phyloP scores from a whole-genome alignment of 306 rosid species.

The Quercus berberidifolia region DNA sequence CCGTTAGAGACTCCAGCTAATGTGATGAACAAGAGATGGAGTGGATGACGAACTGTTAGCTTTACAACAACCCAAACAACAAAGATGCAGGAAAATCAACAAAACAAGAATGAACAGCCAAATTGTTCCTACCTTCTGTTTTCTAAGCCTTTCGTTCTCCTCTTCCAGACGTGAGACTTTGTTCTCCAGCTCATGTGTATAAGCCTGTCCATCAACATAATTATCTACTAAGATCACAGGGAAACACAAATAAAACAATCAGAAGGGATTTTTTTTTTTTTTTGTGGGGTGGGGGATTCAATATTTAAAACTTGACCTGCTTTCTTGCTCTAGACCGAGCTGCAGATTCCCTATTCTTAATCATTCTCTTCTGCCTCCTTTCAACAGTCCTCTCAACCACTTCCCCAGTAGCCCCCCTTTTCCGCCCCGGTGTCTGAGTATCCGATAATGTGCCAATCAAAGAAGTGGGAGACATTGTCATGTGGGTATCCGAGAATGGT shows the following conservation, averaged over 20 bases:
- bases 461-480: slow-evolving; percentile 52
- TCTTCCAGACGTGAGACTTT: slow-evolving; percentile 83
- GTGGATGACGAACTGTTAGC: too few relatives aligned
- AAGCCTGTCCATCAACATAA: slow-evolving; percentile 50
- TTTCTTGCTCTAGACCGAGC: slow-evolving; percentile 98
- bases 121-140: slow-evolving; percentile 51
- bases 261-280: background rate
- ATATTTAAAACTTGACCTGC: slow-evolving; percentile 46
- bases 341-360: slow-evolving; percentile 95
- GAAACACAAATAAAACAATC: background rate
- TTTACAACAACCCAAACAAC: too few relatives aligned
- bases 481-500: slow-evolving; percentile 56
- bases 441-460: slow-evolving; percentile 65
- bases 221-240: background rate
- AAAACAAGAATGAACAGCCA: slow-evolving; percentile 21
- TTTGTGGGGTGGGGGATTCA: too few relatives aligned
- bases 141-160: slow-evolving; percentile 92
- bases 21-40: too few relatives aligned
- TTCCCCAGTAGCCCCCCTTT: slow-evolving; percentile 65
- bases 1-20: too few relatives aligned
- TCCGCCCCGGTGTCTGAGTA: slow-evolving; percentile 54
- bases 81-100: too few relatives aligned
- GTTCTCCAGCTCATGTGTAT: slow-evolving; percentile 84
- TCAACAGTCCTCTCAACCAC: slow-evolving; percentile 77
- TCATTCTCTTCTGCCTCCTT: slow-evolving; percentile 93